Percentiles rank a stretch among this genome's conserved stretches.
phyloP scores from a whole-genome alignment of 768 basidiomycete genomes.

The Kwoniella bestiolae region DNA sequence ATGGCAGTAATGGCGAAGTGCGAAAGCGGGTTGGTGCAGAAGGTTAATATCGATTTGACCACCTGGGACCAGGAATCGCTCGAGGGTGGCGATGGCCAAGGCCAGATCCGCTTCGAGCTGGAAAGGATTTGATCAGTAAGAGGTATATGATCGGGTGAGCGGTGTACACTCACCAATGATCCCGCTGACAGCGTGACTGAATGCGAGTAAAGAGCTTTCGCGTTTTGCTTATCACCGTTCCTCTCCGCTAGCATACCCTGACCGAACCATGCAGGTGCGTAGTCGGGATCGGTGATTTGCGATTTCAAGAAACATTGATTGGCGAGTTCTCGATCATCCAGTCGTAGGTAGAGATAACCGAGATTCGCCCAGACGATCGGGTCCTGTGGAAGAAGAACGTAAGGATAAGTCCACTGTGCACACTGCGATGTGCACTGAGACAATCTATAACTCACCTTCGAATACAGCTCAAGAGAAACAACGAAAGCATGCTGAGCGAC shows the following conservation, averaged over 20 bases:
- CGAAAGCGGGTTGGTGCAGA: constrained; percentile 78
- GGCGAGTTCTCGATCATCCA: constrained; percentile 79
- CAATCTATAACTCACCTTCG: constrained; percentile 65
- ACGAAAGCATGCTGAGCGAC: constrained; percentile 90
- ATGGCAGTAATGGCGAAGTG: constrained; percentile 74
- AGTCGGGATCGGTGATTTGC: constrained; percentile 90
- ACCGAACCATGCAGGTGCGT: constrained; percentile 85
- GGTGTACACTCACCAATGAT: constrained; percentile 47
- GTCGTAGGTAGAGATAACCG: constrained; percentile 80
- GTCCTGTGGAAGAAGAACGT: too few species aligned
- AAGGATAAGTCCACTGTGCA: too few species aligned
- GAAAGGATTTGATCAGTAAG: too few species aligned
- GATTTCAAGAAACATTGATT: constrained; percentile 83
- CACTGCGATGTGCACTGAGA: too few species aligned
- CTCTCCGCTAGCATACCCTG: constrained; percentile 61
- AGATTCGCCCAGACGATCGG: constrained; percentile 81
- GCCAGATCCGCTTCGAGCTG: constrained; percentile 83
- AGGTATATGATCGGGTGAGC: too few species aligned
- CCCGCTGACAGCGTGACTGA: constrained; percentile 56
- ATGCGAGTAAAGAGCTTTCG: constrained; percentile 63
- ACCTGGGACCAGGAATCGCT: constrained; percentile 43
- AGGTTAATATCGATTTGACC: constrained; percentile 57
- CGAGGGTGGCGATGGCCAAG: constrained; percentile 69
- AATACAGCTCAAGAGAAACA: constrained; percentile 80
- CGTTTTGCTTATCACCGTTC: constrained; percentile 63